Evolutionary conservation across 805 yeast species (phyloP).

Genomic region (Saccharomycopsis sp.): DNA sequence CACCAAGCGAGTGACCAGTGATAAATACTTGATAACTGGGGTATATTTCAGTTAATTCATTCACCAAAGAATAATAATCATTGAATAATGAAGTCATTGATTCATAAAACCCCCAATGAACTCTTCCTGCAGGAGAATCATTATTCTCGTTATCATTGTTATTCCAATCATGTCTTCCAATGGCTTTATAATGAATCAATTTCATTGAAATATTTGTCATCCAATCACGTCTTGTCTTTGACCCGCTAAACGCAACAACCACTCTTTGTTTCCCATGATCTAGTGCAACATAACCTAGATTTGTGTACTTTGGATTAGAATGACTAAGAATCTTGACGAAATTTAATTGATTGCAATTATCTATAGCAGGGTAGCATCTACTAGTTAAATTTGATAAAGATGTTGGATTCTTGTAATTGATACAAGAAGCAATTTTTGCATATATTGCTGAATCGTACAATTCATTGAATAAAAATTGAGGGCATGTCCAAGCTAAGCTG

Average conservation of each 20-base stretch:
- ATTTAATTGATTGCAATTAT: conserved; percentile 8
- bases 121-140: conserved; percentile 43
- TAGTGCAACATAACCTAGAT: conserved; percentile 41
- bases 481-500: no score
- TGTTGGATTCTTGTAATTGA: background rate
- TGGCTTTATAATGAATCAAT: conserved; percentile 44
- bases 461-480: background rate
- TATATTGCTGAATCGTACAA: conserved; percentile 6
- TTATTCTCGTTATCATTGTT: conserved; percentile 1
- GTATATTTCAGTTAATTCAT: conserved; percentile 29
- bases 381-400: background rate
- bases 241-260: conserved; percentile 54
- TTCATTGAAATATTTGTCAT: conserved; percentile 45
- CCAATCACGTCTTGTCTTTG: conserved; percentile 59
- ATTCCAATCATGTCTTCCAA: background rate
- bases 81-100: conserved; percentile 37
- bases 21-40: conserved; percentile 46
- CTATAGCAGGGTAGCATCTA: background rate
- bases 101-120: conserved; percentile 59
- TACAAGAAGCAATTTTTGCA: conserved; percentile 12
- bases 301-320: conserved; percentile 6
- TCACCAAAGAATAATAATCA: conserved; percentile 32
- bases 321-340: conserved; percentile 12
- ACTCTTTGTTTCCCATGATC: conserved; percentile 40
- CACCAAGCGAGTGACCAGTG: conserved; percentile 75